Percentiles rank a stretch among this genome's conserved stretches.
Evolutionary conservation across 371 early-diverging fungal species (phyloP).

Genomic region (Sporodiniella umbellata): DNA sequence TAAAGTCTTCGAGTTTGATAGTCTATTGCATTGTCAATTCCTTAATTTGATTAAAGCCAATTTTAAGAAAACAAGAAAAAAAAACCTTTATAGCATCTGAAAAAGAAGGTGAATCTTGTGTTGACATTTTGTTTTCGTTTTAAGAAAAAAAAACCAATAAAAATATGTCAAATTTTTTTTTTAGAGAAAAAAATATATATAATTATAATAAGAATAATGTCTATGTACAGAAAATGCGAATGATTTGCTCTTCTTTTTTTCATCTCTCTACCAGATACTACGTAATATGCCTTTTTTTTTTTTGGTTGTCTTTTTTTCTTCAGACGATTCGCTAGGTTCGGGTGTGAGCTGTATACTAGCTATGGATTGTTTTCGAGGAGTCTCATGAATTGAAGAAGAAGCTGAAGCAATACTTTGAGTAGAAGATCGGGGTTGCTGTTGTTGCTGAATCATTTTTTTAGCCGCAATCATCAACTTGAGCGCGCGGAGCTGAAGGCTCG

Average conservation of each 20-base stretch:
- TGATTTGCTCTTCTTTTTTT: too few species aligned
- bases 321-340: too few species aligned
- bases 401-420: slow-evolving; percentile 19
- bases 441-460: slow-evolving; percentile 38
- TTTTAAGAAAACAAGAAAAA: background rate
- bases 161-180: background rate
- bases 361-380: slow-evolving; percentile 11
- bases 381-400: slow-evolving; percentile 5
- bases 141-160: background rate
- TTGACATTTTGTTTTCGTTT: slow-evolving; percentile 5
- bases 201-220: too few species aligned
- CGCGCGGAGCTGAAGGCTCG: slow-evolving; percentile 51
- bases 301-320: too few species aligned
- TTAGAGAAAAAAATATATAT: too few species aligned
- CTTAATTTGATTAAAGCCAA: background rate
- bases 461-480: slow-evolving; percentile 48
- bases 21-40: slow-evolving; percentile 21
- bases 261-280: too few species aligned
- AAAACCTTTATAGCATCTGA: slow-evolving; percentile 27
- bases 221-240: too few species aligned
- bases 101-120: slow-evolving; percentile 18
- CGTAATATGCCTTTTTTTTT: too few species aligned
- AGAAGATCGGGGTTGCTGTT: slow-evolving; percentile 25
- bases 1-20: slow-evolving; percentile 45
- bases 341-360: slow-evolving; percentile 2